These are phyloP conservation scores for Medicago arabica DNA, from an alignment of 306 rosid species.

Conservation along the genomic window DNA sequence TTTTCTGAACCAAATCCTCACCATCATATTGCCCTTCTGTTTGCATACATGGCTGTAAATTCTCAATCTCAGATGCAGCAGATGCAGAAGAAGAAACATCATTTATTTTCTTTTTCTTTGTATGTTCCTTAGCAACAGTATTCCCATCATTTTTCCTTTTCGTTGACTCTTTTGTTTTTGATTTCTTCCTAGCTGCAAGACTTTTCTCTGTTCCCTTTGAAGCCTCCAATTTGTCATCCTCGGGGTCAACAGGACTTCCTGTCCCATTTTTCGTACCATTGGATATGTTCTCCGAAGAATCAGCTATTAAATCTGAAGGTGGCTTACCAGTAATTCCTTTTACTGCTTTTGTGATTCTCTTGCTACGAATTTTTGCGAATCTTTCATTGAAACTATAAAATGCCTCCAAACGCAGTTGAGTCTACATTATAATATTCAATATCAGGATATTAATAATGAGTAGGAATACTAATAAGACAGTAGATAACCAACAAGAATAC, in stretches of 20 bases:
- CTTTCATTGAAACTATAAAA: slow-evolving; percentile 90
- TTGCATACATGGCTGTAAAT: slow-evolving; percentile 36
- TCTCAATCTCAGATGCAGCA: slow-evolving; percentile 44
- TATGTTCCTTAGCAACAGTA: slow-evolving; percentile 37
- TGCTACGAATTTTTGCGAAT: slow-evolving; percentile 93
- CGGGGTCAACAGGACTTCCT: slow-evolving; percentile 48
- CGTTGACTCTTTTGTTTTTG: slow-evolving; percentile 52
- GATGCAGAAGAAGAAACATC: slow-evolving; percentile 35
- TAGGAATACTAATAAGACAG: not conserved
- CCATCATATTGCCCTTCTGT: slow-evolving; percentile 41
- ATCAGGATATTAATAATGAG: slow-evolving; percentile 43
- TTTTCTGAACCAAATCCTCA: slow-evolving; percentile 44
- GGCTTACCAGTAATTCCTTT: slow-evolving; percentile 77
- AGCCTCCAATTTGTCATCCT: slow-evolving; percentile 49
- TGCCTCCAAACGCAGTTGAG: slow-evolving; percentile 92
- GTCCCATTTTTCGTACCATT: slow-evolving; percentile 42
- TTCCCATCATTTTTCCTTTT: slow-evolving; percentile 57
- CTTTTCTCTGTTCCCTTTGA: slow-evolving; percentile 45
- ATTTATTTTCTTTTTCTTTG: slow-evolving; percentile 47
- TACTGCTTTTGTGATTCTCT: slow-evolving; percentile 87
- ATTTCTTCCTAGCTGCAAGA: slow-evolving; percentile 44
- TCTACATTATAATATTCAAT: slow-evolving; percentile 56
- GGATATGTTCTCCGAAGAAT: slow-evolving; percentile 46
- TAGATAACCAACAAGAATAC: slow-evolving; percentile 32
- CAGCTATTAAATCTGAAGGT: slow-evolving; percentile 55